These are phyloP conservation scores for Cladophialophora psammophila DNA, from an alignment of 2,329 filamentous ascomycete species.

Conservation along the genomic window DNA sequence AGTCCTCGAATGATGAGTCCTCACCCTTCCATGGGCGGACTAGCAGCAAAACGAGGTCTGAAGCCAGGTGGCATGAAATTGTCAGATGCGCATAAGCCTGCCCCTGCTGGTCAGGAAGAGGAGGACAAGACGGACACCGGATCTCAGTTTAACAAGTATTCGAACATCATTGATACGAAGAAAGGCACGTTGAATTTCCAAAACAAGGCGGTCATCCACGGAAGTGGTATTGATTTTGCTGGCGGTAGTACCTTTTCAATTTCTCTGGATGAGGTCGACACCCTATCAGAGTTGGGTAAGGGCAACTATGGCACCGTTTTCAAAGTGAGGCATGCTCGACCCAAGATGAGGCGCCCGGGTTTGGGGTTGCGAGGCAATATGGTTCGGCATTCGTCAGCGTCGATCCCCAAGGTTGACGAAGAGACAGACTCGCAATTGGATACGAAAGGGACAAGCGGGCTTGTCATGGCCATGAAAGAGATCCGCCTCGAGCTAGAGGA, in stretches of 20 bases:
- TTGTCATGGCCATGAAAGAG: slow-evolving; percentile 99
- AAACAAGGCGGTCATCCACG: slow-evolving; percentile 87
- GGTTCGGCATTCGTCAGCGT: slow-evolving; percentile 45
- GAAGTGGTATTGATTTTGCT: slow-evolving; percentile 89
- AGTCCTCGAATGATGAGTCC: slow-evolving; percentile 43
- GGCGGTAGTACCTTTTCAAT: slow-evolving; percentile 91
- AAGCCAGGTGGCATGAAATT: slow-evolving; percentile 56
- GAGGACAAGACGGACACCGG: slow-evolving; percentile 42
- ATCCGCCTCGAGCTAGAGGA: slow-evolving; percentile 95
- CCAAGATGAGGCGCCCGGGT: slow-evolving; percentile 66
- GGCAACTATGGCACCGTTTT: slow-evolving; percentile 99
- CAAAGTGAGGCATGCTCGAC: slow-evolving; percentile 87
- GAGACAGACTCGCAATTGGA: slow-evolving; percentile 44
- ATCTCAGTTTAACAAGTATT: slow-evolving; percentile 70
- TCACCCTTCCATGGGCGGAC: slow-evolving; percentile 53
- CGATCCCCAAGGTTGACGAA: slow-evolving; percentile 41
- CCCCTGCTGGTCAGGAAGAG: slow-evolving; percentile 43
- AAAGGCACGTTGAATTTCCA: slow-evolving; percentile 91
- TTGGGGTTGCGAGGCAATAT: slow-evolving; percentile 68
- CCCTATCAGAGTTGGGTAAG: slow-evolving; percentile 90
- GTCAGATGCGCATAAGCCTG: slow-evolving; percentile 60
- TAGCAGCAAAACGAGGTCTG: slow-evolving; percentile 56
- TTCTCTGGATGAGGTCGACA: slow-evolving; percentile 93
- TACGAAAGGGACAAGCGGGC: slow-evolving; percentile 65
- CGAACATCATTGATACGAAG: slow-evolving; percentile 88